phyloP scores from a whole-genome alignment of 2,329 filamentous ascomycete genomes.

The Colletotrichum tabaci region DNA sequence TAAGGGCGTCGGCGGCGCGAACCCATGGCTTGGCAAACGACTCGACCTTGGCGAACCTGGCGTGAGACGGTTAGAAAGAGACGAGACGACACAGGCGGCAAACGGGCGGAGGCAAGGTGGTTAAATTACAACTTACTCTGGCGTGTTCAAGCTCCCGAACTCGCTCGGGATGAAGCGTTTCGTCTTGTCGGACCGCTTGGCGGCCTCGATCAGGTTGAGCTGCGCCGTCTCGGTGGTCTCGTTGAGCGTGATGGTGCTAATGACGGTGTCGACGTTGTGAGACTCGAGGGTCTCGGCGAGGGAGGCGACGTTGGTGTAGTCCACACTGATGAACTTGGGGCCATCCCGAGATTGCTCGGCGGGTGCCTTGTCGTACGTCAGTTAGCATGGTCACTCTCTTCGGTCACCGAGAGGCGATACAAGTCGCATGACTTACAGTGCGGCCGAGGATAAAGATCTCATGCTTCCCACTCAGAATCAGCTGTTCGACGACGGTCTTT shows the following conservation, averaged over 20 bases:
- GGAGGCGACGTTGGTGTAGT: too few species aligned
- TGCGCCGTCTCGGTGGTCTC: too few species aligned
- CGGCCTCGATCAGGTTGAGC: too few species aligned
- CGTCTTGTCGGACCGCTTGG: constrained; percentile 44
- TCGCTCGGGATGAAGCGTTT: constrained; percentile 60
- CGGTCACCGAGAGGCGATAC: too few species aligned
- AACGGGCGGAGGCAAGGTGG: too few species aligned
- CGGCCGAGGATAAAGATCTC: constrained; percentile 54
- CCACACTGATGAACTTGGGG: constrained; percentile 29
- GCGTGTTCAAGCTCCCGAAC: constrained; percentile 41
- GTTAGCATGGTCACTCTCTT: background rate
- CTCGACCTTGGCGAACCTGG: background rate
- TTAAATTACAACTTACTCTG: too few species aligned
- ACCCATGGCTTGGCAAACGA: background rate
- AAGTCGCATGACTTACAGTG: background rate
- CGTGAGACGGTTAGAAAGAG: background rate
- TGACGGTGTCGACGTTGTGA: too few species aligned
- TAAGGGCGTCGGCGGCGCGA: constrained; percentile 39
- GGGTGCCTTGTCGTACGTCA: background rate
- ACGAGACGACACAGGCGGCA: too few species aligned
- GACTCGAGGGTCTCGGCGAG: too few species aligned
- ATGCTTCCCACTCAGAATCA: constrained; percentile 52
- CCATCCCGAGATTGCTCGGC: constrained; percentile 9
- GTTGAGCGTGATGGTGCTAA: too few species aligned
- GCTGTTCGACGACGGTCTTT: constrained; percentile 60